Conservation (phyloP, 2,329 filamentous ascomycete genomes). For the Lizonia empirigonia region DNA sequence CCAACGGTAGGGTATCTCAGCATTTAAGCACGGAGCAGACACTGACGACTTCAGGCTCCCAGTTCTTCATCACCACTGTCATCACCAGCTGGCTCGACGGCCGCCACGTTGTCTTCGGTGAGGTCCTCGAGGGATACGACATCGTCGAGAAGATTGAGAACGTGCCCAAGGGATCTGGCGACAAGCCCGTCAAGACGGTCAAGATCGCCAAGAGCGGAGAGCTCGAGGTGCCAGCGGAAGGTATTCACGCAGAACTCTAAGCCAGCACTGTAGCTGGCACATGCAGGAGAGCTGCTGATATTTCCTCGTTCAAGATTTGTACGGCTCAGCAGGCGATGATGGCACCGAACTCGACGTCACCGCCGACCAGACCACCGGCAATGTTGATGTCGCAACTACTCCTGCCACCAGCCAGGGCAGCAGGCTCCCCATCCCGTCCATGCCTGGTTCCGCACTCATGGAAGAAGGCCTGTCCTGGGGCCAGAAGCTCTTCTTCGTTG, state of each 20-base stretch:
- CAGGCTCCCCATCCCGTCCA: conserved; percentile 25
- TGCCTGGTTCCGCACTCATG: conserved; percentile 19
- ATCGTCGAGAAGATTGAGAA: conserved; percentile 80
- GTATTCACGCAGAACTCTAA: conserved; percentile 91
- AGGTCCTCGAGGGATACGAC: conserved; percentile 85
- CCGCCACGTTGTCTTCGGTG: conserved; percentile 84
- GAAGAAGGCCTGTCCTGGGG: conserved; percentile 50
- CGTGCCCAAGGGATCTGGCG: conserved; percentile 65
- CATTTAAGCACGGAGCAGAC: background rate
- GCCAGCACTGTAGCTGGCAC: conserved; percentile 43
- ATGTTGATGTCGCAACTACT: conserved; percentile 34
- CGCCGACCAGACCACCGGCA: conserved; percentile 27
- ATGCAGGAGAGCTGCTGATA: conserved; percentile 52
- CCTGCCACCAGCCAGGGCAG: conserved; percentile 27
- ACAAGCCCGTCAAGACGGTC: conserved; percentile 71
- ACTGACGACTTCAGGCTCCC: conserved; percentile 67
- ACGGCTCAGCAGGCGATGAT: conserved; percentile 51
- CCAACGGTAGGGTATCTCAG: conserved; percentile 45
- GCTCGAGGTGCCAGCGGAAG: conserved; percentile 82
- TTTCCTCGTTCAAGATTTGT: conserved; percentile 51
- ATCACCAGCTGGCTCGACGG: conserved; percentile 83
- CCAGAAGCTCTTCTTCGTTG: conserved; percentile 54
- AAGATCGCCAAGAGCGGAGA: conserved; percentile 86
- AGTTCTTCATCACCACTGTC: conserved; percentile 90
- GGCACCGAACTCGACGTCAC: conserved; percentile 53